Evolutionary conservation across 176 grass and related monocot genomes (phyloP), one percentile per base, ranked within the genome.

Genomic region (Puccinellia tenuiflora): DNA sequence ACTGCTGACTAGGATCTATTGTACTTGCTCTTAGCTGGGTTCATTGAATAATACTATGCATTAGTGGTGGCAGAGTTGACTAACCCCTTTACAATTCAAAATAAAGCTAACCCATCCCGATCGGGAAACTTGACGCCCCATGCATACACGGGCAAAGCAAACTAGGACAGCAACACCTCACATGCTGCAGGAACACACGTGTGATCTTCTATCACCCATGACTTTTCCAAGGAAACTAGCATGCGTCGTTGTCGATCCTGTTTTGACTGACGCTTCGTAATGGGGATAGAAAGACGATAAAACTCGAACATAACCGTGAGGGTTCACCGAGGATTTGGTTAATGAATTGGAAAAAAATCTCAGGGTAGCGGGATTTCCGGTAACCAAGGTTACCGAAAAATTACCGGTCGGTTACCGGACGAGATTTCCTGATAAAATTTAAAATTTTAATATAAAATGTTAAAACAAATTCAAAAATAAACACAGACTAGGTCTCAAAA

Each of bases 171-270:
- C 33, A 67, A 30, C 13, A 3, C 18, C 20, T 45, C 85, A 45
- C 57, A 75, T 66, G 85, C 25, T 69, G 74, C 35, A 33, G 37
- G 26, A 28, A 81, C 35, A 26, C 59, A 72, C 74, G 42, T 40
- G 1, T 46, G 28, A 35, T 38, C 21, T 46, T 34, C 9, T 43
- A 9, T 45, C 40, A 47, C 68, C 21, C 66, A 35, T 22, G 68
- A 72, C 40, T 72, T 47, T 47, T 72, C 40, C 14, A 28, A 28
- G 40, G 3, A 1, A 72, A 72, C 18, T 46, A 28, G 24, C 13
- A 38, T n/a, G 18, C 14, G 14, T 28, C 66, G 5, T 0, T 42
- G 10, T 72, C 7, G 24, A 46, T 72, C 9, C 47, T 16, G 3
- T 47, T 72, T 28, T 0, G 22, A 16, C 39, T 15, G 35, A 69